phyloP scores from a whole-genome alignment of 1,284 basidiomycete species.

The Dichomitus squalens region DNA sequence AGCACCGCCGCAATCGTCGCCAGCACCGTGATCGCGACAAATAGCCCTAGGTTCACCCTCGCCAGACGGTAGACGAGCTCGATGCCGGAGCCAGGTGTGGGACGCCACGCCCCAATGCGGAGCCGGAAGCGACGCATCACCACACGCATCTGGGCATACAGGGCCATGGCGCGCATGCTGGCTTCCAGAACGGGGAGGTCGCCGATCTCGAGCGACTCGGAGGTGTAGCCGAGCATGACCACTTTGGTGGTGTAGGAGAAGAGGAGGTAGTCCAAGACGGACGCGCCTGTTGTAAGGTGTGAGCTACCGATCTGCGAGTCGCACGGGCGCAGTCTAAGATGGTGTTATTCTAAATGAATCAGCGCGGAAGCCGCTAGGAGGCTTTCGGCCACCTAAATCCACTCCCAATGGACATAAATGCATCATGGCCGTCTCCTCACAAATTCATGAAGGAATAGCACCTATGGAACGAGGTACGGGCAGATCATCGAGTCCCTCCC shows the following conservation, averaged over 20 bases:
- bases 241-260: slow-evolving; percentile 87
- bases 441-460: no score
- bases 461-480: no score
- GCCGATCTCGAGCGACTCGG: slow-evolving; percentile 78
- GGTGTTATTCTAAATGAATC: no score
- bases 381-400: no score
- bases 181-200: slow-evolving; percentile 81
- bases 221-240: slow-evolving; percentile 76
- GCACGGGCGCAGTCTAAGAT: no score
- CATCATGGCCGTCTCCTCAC: no score
- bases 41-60: slow-evolving; percentile 48
- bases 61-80: slow-evolving; percentile 60
- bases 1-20: slow-evolving; percentile 65
- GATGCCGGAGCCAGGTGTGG: slow-evolving; percentile 59
- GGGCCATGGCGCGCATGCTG: slow-evolving; percentile 64
- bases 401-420: no score
- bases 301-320: neutral
- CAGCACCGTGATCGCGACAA: slow-evolving; percentile 53
- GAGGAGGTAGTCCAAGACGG: slow-evolving; percentile 60
- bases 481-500: no score
- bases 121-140: slow-evolving; percentile 43
- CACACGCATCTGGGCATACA: slow-evolving; percentile 43
- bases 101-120: slow-evolving; percentile 47
- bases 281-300: slow-evolving; percentile 26
- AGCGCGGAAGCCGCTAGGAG: no score